These are phyloP conservation scores for Tolypocladium cylindrosporum DNA, from an alignment of 2,329 filamentous ascomycete genomes.

Conservation along the genomic window DNA sequence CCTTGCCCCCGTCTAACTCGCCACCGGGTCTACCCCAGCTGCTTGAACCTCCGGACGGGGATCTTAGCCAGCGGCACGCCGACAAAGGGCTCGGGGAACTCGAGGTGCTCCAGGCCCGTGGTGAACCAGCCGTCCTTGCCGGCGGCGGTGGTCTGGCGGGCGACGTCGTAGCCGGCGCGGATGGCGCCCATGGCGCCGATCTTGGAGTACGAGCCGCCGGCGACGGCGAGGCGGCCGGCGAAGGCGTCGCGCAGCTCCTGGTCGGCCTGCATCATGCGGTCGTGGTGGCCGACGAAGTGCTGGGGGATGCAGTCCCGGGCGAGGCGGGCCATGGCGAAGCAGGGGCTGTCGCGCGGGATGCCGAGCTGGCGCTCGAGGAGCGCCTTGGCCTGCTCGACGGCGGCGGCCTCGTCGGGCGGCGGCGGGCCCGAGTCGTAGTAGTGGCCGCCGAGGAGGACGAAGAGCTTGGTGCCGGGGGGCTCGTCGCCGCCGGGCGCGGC, in stretches of 20 bases:
- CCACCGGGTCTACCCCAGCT: background rate
- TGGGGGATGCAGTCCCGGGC: constrained; percentile 77
- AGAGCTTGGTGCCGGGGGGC: constrained; percentile 68
- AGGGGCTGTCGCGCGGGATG: constrained; percentile 50
- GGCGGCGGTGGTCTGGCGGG: constrained; percentile 8
- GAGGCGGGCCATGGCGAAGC: constrained; percentile 48
- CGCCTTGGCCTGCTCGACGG: constrained; percentile 56
- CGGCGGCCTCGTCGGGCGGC: constrained; percentile 53
- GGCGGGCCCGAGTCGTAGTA: constrained; percentile 52
- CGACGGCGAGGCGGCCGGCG: constrained; percentile 53
- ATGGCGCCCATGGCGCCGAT: constrained; percentile 42
- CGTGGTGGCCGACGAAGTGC: constrained; percentile 69
- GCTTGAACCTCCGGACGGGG: constrained; percentile 13
- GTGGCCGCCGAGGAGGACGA: constrained; percentile 90
- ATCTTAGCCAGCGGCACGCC: constrained; percentile 14
- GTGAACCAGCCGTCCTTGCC: constrained; percentile 9
- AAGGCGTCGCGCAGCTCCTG: constrained; percentile 45
- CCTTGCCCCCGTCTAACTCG: too few relatives aligned
- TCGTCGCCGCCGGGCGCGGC: constrained; percentile 34
- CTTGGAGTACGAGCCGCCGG: constrained; percentile 42
- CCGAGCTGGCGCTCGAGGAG: constrained; percentile 66
- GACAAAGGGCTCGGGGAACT: constrained; percentile 12
- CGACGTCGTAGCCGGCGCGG: constrained; percentile 29
- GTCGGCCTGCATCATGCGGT: constrained; percentile 48
- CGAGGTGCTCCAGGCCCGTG: constrained; percentile 19